Evolutionary conservation across 2,329 filamentous ascomycete species (phyloP), one percentile per base, ranked within the genome.

Genomic region (Penicillium sp.): DNA sequence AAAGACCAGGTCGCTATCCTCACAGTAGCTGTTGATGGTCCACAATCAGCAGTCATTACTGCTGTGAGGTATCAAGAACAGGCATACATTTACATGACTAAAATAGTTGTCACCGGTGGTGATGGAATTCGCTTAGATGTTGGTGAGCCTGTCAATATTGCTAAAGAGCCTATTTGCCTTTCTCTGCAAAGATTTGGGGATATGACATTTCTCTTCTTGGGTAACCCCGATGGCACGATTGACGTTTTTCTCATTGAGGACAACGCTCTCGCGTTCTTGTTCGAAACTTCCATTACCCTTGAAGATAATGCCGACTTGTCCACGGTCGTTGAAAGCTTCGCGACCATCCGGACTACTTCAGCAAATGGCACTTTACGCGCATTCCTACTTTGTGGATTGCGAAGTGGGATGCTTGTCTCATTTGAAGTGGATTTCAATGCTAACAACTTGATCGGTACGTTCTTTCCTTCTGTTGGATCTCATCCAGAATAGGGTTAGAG

Each of bases 341-440:
- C 65, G 29, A 57, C 67, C 14, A 59, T 76, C 44, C 57, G 63
- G n/a, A 57, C 65, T 52, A 31, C 51, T 14, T 14, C 31, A 1
- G 41, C 57, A 21, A 53, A 58, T 41, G 58, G 53, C 3, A 33
- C 53, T 5, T 54, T 57, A 21, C 52, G 57, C 13, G 63, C 62
- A 29, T 62, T 68, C 59, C 45, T 80, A 13, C 69, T 81, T 13
- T 81, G 78, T 60, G 79, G 79, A 11, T 69, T 81, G 47, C 75
- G 79, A 37, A 76, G 75, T 61, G 79, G 79, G 35, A 72, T 71
- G 50, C 61, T 81, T 44, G 63, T 79, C 19, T 69, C 73, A 14
- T 69, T 77, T 43, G 66, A 71, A 29, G 51, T 79, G 35, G 65
- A 64, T 14, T 61, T 62, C 29, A 53, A 53, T 45, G 49, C 52